These are phyloP conservation scores for Fusarium metavorans DNA, from an alignment of 2,329 filamentous ascomycete species.

Conservation along the genomic window DNA sequence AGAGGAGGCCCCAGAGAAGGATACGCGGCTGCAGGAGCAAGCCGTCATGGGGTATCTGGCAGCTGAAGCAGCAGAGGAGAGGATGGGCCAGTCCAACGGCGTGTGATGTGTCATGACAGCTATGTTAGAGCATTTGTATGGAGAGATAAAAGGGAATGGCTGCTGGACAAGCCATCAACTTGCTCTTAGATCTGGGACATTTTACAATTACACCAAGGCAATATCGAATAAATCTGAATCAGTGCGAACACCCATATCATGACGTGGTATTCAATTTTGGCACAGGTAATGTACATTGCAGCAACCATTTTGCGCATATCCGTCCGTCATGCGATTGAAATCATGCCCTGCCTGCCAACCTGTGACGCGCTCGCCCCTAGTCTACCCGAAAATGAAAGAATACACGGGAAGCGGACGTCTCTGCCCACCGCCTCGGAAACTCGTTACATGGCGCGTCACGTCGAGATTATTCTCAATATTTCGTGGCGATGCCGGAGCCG, in stretches of 20 bases:
- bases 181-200: background rate
- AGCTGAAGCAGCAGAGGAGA: constrained; percentile 58
- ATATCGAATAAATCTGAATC: background rate
- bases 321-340: constrained; percentile 22
- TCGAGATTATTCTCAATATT: constrained; percentile 5
- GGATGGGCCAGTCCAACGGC: constrained; percentile 35
- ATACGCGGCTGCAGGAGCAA: constrained; percentile 48
- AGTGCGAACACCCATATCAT: constrained; percentile 21
- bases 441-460: constrained; percentile 17
- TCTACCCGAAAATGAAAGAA: constrained; percentile 28
- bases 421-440: constrained; percentile 14
- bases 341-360: constrained; percentile 3
- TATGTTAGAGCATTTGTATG: background rate
- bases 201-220: background rate
- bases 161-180: background rate
- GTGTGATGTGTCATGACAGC: background rate
- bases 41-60: constrained; percentile 58
- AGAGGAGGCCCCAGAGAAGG: constrained; percentile 38
- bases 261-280: constrained; percentile 32
- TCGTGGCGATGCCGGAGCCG: background rate
- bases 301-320: constrained; percentile 21
- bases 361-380: constrained; percentile 20
- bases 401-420: constrained; percentile 7
- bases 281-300: constrained; percentile 42
- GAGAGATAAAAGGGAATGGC: background rate